Percentiles rank a stretch among this genome's conserved stretches.
phyloP scores from a whole-genome alignment of 345 rosid species.

The Syzygium grande region DNA sequence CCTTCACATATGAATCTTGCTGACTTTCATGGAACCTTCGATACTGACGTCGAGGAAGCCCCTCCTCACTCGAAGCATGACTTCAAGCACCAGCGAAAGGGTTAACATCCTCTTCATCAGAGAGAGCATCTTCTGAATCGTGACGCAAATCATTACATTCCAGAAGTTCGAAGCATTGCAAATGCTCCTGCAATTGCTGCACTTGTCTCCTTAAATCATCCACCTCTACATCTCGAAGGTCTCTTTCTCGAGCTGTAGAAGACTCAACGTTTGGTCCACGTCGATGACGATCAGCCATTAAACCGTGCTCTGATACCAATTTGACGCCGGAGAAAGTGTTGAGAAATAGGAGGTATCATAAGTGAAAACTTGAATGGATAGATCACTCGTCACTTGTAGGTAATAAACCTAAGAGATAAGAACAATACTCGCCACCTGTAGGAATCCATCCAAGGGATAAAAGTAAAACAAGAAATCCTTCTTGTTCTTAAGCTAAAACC shows the following conservation, averaged over 20 bases:
- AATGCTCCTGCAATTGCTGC: background rate
- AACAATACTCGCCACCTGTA: no score
- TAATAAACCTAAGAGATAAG: no score
- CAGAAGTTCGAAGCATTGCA: rapidly evolving
- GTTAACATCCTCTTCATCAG: background rate
- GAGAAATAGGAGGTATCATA: background rate
- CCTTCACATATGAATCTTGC: background rate
- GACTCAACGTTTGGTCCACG: background rate
- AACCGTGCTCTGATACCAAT: background rate
- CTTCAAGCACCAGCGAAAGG: background rate
- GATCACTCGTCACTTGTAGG: background rate
- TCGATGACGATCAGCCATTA: background rate
- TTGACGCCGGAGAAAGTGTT: background rate
- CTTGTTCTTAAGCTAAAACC: background rate
- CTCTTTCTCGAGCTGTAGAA: no score
- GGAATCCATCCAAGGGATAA: background rate
- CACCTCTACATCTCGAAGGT: background rate
- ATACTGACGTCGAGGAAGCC: background rate
- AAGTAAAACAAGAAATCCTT: background rate
- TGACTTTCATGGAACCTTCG: background rate
- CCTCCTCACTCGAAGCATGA: background rate
- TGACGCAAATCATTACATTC: rapidly evolving
- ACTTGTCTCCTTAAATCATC: background rate
- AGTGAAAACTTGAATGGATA: background rate
- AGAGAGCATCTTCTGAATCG: background rate